A percentile compares a stretch with the other conserved stretches of the same genome.
Evolutionary conservation across 345 rosid species (phyloP).

Genomic region (Punica granatum): DNA sequence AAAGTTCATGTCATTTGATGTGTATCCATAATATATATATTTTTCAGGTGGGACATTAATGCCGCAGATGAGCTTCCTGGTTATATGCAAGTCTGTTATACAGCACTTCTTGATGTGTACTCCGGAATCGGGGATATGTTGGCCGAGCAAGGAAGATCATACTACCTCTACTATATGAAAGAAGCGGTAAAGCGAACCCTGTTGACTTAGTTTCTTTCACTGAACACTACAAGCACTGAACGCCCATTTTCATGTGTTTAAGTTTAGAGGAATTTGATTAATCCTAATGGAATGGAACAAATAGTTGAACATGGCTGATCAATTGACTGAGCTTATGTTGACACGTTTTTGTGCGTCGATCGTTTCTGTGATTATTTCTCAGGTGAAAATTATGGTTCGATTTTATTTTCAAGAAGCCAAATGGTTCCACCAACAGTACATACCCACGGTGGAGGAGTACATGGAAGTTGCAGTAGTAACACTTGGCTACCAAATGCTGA

Average conservation of each 20-base stretch:
- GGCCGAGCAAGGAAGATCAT: constrained; percentile 10
- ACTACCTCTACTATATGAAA: constrained; percentile 18
- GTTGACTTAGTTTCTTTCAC: not conserved
- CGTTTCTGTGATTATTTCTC: not conserved
- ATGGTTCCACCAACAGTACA: constrained; percentile 14
- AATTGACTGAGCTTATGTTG: no score
- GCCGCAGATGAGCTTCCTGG: constrained; percentile 20
- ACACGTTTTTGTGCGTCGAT: not conserved
- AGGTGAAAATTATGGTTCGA: constrained; percentile 23
- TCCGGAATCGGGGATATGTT: constrained; percentile 18
- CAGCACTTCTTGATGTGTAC: constrained; percentile 22
- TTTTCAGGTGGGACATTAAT: constrained; percentile 25
- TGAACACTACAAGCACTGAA: not conserved
- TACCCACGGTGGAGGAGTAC: constrained; percentile 27
- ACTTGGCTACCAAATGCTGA: constrained; percentile 6
- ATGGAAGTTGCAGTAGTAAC: constrained; percentile 12
- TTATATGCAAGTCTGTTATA: constrained; percentile 27
- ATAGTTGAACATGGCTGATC: not conserved
- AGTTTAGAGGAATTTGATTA: no score
- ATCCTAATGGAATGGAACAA: not conserved
- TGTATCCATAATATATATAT: not conserved
- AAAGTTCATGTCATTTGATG: not conserved
- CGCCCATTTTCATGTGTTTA: not conserved
- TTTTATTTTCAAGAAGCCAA: constrained; percentile 21
- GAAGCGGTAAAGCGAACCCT: constrained; percentile 24